Base-by-base conservation (phyloP, 108 stramenopile genomes). In the Craspedostauros australis region DNA sequence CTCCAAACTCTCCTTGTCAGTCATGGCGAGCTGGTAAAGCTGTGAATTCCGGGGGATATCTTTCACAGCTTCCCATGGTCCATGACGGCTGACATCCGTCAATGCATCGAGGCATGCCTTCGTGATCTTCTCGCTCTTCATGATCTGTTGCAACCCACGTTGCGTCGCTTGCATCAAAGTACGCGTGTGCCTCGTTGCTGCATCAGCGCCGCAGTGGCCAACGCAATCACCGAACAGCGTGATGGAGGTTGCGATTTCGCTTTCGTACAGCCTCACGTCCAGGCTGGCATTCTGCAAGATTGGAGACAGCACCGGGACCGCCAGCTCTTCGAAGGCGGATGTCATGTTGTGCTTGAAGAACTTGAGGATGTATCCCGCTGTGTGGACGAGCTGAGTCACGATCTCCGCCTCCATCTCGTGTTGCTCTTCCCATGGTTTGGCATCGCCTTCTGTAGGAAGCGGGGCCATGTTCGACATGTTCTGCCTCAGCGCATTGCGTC, bases 181-280 rank as follows among this genome's bases (percentile, higher is more conserved):
- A 0, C 68, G 77, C 33, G 76, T 71, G 39, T 81, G 65, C 29
- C 37, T 57, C 11, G 65, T 55, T 9, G 83, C 81, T 20, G 77
- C 75, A n/a, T 62, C 57, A 12, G 56, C 29, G 22, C 90, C 86
- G 43, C 83, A 84, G 54, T 76, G 71, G 40, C 88, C 90, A 23
- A 92, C 82, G 41, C 76, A 75, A 40, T 92, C 90, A 54, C 86
- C 90, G 62, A 84, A 88, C 21, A 87, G 70, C 45, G 80, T 80
- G 36, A 88, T 51, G n/a, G n/a, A n/a, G n/a, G n/a, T n/a, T 1
- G 86, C 76, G 31, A 82, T 73, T 26, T 81, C 53, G 15, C 73
- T 65, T n/a, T 82, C 84, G n/a, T n/a, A n/a, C n/a, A n/a, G n/a
- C 11, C 79, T 68, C 26, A 63, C 43, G 53, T 90, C 82, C 14